Percentiles rank a stretch among this genome's conserved stretches.
Evolutionary conservation across 169 alveolate species (phyloP).

Genomic region (Plasmodium relictum): DNA sequence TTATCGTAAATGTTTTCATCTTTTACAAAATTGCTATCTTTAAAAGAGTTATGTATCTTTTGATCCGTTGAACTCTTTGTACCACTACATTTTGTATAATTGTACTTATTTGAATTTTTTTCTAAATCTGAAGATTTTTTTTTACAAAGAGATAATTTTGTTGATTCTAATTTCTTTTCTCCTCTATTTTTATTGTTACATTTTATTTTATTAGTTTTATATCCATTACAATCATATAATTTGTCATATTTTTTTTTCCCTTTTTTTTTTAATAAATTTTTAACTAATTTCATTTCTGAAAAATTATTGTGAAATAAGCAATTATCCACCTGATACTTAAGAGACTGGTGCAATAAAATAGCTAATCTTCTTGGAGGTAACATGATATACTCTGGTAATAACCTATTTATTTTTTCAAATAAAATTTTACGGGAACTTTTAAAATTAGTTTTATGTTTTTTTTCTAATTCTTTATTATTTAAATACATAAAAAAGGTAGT

Average conservation of each 20-base stretch:
- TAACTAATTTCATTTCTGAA: slow-evolving; percentile 32
- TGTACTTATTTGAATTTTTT: too few species aligned
- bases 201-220: background rate
- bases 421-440: slow-evolving; percentile 48
- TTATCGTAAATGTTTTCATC: too few species aligned
- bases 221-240: background rate
- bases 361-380: slow-evolving; percentile 75
- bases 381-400: slow-evolving; percentile 63
- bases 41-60: too few species aligned
- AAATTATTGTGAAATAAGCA: slow-evolving; percentile 64
- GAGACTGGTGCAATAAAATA: slow-evolving; percentile 68
- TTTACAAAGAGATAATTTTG: too few species aligned
- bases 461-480: background rate
- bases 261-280: background rate
- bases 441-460: slow-evolving; percentile 5
- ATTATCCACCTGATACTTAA: slow-evolving; percentile 63
- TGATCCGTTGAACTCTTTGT: too few species aligned
- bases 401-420: slow-evolving; percentile 74
- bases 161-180: too few species aligned
- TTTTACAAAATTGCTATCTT: too few species aligned
- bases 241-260: background rate
- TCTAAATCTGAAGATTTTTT: too few species aligned
- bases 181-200: background rate
- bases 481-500: slow-evolving; percentile 55
- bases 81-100: too few species aligned